phyloP scores from a whole-genome alignment of 208 protist genomes.

The Leishmania major region DNA sequence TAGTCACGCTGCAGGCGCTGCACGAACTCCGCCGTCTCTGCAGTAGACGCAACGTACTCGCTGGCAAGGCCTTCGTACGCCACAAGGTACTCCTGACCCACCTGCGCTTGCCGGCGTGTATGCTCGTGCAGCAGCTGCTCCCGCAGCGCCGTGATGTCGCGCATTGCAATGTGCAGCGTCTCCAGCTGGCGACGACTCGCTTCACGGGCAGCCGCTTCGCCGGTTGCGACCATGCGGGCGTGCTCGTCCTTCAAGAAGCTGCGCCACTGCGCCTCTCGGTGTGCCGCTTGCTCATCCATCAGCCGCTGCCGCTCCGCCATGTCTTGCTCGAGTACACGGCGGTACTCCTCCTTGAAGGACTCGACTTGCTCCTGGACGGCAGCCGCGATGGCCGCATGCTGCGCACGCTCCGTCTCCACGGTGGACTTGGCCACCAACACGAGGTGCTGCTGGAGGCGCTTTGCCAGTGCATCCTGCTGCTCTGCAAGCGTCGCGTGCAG shows the following conservation, averaged over 20 bases:
- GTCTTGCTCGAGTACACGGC: slow-evolving; percentile 49
- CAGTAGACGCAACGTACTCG: slow-evolving; percentile 31
- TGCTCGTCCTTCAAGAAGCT: slow-evolving; percentile 36
- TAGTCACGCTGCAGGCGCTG: slow-evolving; percentile 41
- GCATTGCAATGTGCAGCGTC: slow-evolving; percentile 55
- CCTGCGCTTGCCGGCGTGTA: slow-evolving; percentile 38
- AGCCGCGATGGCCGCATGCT: slow-evolving; percentile 28
- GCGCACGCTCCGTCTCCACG: slow-evolving; percentile 14
- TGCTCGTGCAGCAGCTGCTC: slow-evolving; percentile 44
- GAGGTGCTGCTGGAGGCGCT: slow-evolving; percentile 11
- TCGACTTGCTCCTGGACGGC: slow-evolving; percentile 48
- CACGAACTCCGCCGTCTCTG: slow-evolving; percentile 30
- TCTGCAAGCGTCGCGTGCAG: slow-evolving; percentile 5
- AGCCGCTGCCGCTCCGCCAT: slow-evolving; percentile 30
- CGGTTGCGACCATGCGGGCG: slow-evolving; percentile 18
- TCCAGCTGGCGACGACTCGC: slow-evolving; percentile 37
- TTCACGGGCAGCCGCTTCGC: slow-evolving; percentile 19
- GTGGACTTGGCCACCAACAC: neutral
- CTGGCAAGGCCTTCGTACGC: slow-evolving; percentile 32
- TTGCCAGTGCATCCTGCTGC: slow-evolving; percentile 7
- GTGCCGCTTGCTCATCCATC: slow-evolving; percentile 39
- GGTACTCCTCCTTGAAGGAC: slow-evolving; percentile 51
- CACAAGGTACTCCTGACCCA: slow-evolving; percentile 35
- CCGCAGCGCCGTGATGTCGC: slow-evolving; percentile 53
- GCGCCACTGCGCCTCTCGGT: slow-evolving; percentile 37